Evolutionary conservation across 2,329 filamentous ascomycete genomes (phyloP), one percentile per base, ranked within the genome.

Genomic region (Tolypocladium pustulatum): DNA sequence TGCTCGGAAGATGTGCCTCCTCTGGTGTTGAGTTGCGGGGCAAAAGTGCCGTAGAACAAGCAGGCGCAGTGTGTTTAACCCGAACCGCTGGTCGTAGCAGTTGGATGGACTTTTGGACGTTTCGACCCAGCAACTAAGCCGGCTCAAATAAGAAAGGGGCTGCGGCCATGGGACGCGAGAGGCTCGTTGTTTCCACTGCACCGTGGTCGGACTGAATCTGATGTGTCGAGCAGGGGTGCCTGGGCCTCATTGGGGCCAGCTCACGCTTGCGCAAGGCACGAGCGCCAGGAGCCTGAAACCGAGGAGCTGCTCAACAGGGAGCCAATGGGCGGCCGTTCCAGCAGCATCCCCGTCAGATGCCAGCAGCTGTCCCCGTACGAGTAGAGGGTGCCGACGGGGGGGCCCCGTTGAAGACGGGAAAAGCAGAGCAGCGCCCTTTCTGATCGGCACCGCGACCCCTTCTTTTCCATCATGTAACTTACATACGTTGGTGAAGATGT

Each of bases 261-360:
- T 22, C 37, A 41, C 54, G 55, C 55, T 56, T 56, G 55, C 10
- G 55, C 55, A 56, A 56, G 55, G 55, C 41, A 56, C 40, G 20
- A 22, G 52, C 34, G 36, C 52, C n/a, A 13, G 40, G 38, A 7
- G 55, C 55, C 55, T 56, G 55, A 56, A 56, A 56, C 55, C 27
- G 40, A 37, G 12, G 27, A 20, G 34, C 17, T 13, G n/a, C 4
- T 22, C 41, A n/a, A n/a, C 20, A 12, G 17, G 53, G 25, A 30
- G 54, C 34, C 36, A 38, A 40, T 55, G 22, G 54, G 22, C n/a
- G 15, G 17, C 37, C 15, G 17, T n/a, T 1, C 38, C 54, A 40
- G 38, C 36, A 20, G 25, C 3, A 8, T 8, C 43, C 13, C 15
- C 25, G 43, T 49, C 13, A 15, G 43, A 27, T 25, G 12, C 13